Evolutionary conservation across 306 rosid genomes (phyloP), one percentile per base, ranked within the genome.

Genomic region (Malus sylvestris): DNA sequence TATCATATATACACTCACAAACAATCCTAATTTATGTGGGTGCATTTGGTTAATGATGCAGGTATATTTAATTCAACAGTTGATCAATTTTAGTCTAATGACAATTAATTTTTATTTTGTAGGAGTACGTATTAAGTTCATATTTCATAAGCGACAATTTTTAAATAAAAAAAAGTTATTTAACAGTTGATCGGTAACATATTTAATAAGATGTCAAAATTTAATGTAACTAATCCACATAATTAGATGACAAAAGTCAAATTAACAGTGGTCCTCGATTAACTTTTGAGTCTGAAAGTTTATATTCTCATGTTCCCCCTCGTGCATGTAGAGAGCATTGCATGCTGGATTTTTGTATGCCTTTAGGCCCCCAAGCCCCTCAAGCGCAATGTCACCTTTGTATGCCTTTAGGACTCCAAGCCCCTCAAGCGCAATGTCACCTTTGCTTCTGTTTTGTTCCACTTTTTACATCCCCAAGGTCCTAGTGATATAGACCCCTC

Each of bases 401-500:
- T 66, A 25, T 77, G 74, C 70, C 83, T 85, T 84, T 84, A 58
- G 76, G 74, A 87, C 74, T 80, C 78, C 78, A 84, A 86, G 29
- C 66, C 81, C 81, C 73, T 49, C 40, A 19, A 72, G 42, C 67
- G 1, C 10, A 79, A 49, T 70, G 49, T 60, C 76, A 53, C 52
- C 70, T 77, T 44, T 82, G 81, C 61, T 64, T 76, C 83, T 77
- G 14, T 60, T 60, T 57, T 87, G 91, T 80, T 72, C 85, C 87
- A 77, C 87, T 82, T 89, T 86, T 76, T 30, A 81, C 72, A 62
- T 73, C 70, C 89, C 86, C 30, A 38, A 73, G 81, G 78, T 81
- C 72, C 84, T 45, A 12, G 6, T 76, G 84, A 87, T 53, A 66
- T 19, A 42, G 84, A 68, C 64, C 68, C 73, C 32, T 46, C 55